Conservation (phyloP, 208 protist genomes). For the Porcisia hertigi region DNA sequence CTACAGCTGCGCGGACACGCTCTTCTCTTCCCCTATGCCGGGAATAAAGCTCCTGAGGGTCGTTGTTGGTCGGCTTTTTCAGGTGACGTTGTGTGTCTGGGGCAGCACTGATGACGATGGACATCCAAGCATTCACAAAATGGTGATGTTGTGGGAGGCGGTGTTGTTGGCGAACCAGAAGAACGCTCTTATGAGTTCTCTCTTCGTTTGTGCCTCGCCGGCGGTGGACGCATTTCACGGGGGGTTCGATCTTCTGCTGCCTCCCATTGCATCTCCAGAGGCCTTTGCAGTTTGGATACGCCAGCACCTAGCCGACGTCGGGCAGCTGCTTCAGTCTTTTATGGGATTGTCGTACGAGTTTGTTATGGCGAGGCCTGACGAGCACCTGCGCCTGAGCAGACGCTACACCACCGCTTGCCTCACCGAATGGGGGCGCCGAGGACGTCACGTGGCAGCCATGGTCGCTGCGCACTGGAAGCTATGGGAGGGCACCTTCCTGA, state of each 20-base stretch:
- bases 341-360: constrained; percentile 25
- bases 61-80: constrained; percentile 42
- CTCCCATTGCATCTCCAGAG: constrained; percentile 14
- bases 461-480: constrained; percentile 16
- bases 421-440: constrained; percentile 23
- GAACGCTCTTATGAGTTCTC: constrained; percentile 5
- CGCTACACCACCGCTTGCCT: constrained; percentile 14
- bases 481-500: constrained; percentile 36
- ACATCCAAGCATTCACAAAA: constrained; percentile 20
- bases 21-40: constrained; percentile 57
- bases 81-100: constrained; percentile 43
- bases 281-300: constrained; percentile 35
- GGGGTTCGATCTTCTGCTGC: constrained; percentile 39
- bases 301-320: constrained; percentile 13
- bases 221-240: constrained; percentile 13
- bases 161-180: constrained; percentile 34
- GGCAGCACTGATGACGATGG: constrained; percentile 12
- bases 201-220: constrained; percentile 18
- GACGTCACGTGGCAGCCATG: constrained; percentile 21
- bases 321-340: constrained; percentile 26
- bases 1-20: constrained; percentile 35
- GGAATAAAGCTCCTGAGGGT: constrained; percentile 43
- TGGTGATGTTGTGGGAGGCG: constrained; percentile 45
- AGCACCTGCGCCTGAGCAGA: constrained; percentile 24
- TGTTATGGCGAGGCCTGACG: constrained; percentile 28